These are phyloP conservation scores for Globisporangium heterothallicum DNA, from an alignment of 352 stramenopile genomes.

Conservation along the genomic window DNA sequence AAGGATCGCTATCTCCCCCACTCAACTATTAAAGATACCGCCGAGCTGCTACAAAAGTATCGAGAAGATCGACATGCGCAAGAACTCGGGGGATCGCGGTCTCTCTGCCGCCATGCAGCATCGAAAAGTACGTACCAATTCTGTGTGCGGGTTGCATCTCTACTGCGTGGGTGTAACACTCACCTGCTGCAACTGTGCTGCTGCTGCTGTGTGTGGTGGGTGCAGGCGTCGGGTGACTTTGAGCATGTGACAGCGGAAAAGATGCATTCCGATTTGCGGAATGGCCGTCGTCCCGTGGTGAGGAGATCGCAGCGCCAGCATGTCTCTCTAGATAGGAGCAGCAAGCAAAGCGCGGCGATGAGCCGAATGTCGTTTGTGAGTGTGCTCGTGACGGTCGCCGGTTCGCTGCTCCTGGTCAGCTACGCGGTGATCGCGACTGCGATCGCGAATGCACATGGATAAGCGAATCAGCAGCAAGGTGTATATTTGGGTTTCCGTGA, in stretches of 20 bases:
- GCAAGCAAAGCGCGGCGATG: conserved; percentile 4
- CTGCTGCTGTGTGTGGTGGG: neutral
- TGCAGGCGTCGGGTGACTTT: conserved; percentile 35
- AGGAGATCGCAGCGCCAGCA: neutral
- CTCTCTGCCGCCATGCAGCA: conserved; percentile 54
- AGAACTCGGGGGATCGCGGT: conserved; percentile 26
- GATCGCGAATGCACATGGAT: conserved; percentile 15
- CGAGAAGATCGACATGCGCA: conserved; percentile 19
- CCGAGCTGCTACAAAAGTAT: neutral
- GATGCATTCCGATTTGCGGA: conserved; percentile 26
- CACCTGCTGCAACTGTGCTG: neutral
- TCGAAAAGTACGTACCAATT: conserved; percentile 28
- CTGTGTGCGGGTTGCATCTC: neutral
- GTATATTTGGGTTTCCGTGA: too few relatives aligned
- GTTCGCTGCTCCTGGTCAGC: conserved; percentile 33
- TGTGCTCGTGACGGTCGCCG: conserved; percentile 21
- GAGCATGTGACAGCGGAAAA: conserved; percentile 33
- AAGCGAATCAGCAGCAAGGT: neutral
- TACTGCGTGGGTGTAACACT: neutral
- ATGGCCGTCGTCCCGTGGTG: conserved; percentile 17
- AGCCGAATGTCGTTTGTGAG: conserved; percentile 18
- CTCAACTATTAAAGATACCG: too few relatives aligned
- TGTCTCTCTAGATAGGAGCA: neutral
- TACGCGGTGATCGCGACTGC: conserved; percentile 34
- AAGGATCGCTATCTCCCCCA: too few relatives aligned